Base-by-base conservation (phyloP, 2,329 filamentous ascomycete species). In the Thelonectria blattea region DNA sequence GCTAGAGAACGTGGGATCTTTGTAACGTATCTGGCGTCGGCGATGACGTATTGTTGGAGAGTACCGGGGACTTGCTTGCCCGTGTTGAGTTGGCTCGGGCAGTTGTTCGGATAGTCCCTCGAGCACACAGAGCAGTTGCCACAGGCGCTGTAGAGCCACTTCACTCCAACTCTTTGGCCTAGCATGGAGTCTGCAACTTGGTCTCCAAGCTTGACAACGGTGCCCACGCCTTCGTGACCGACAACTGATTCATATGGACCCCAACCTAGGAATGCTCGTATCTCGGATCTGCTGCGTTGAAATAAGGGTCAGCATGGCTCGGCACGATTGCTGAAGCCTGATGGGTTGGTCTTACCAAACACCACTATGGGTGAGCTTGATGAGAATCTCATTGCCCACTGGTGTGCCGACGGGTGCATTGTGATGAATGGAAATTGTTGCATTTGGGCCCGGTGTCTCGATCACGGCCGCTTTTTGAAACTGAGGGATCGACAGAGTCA, bases 71-170 rank as follows among this genome's bases (percentile, higher is more conserved):
- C 71, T n/a, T 72, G 73, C 1, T 75, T 68, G 2, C 79, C 76
- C 0, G 79, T 79, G 56, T 80, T 79, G n/a, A 74, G 52, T 46
- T 80, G 79, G 8, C 72, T 72, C 0, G 71, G 68, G 18, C 79
- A 81, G 34, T 80, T 78, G 17, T 80, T 80, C 2, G 62, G 2
- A 53, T 74, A 71, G 1, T 75, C 76, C 7, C 61, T 62, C 2
- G 64, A 64, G 53, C 79, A 81, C 5, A 67, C 69, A 1, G 68
- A 68, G 27, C 79, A 81, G 4, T 63, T 22, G 0, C 73, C 73
- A 20, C 79, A 81, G 1, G 78, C 76, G 5, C 74, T 78, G 61
- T 75, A 79, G 0, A 81, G 69, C 79, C 79, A 81, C 60, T 80
- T 80, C 0, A 81, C 72, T 1, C 79, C 79, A 0, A 81, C 79